Conservation (phyloP, 192 early-diverging fungal genomes). For the Gamsiella multidivaricata region DNA sequence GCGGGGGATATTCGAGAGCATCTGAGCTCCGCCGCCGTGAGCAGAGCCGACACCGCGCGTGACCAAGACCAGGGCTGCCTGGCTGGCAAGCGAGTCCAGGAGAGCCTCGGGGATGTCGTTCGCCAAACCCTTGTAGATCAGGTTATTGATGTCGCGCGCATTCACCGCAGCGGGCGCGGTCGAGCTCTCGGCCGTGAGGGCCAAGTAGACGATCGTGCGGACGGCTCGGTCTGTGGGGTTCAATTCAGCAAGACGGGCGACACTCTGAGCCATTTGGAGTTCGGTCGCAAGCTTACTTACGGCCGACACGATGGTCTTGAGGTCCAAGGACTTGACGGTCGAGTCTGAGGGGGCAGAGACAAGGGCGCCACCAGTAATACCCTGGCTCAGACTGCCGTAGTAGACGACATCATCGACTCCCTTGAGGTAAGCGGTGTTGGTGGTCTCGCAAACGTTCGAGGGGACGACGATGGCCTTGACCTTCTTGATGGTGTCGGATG, state of each 20-base stretch:
- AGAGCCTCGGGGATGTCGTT: conserved; percentile 39
- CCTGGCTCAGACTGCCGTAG: conserved; percentile 33
- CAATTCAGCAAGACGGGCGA: conserved; percentile 42
- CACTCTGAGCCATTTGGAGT: conserved; percentile 52
- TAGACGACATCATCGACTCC: conserved; percentile 50
- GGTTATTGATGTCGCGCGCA: conserved; percentile 53
- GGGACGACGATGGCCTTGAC: conserved; percentile 27
- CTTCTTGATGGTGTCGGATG: conserved; percentile 31
- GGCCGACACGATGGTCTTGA: conserved; percentile 14
- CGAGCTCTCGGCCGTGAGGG: conserved; percentile 35
- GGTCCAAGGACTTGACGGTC: conserved; percentile 17
- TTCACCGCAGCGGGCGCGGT: conserved; percentile 23
- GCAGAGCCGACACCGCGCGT: conserved; percentile 12
- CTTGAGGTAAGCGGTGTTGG: conserved; percentile 40
- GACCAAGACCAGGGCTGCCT: conserved; percentile 36
- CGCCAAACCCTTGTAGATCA: conserved; percentile 15
- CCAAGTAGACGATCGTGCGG: conserved; percentile 47
- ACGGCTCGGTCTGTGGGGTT: conserved; percentile 33
- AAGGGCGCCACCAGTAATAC: conserved; percentile 32
- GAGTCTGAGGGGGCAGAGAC: conserved; percentile 15
- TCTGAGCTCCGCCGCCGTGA: neutral
- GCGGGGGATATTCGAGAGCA: conserved; percentile 29
- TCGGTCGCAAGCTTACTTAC: conserved; percentile 48
- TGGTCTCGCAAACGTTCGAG: conserved; percentile 35
- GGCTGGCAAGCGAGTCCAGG: conserved; percentile 13